These are phyloP conservation scores for Tetragonia tetragonoides DNA, from an alignment of 148 eudicot genomes.

Conservation along the genomic window DNA sequence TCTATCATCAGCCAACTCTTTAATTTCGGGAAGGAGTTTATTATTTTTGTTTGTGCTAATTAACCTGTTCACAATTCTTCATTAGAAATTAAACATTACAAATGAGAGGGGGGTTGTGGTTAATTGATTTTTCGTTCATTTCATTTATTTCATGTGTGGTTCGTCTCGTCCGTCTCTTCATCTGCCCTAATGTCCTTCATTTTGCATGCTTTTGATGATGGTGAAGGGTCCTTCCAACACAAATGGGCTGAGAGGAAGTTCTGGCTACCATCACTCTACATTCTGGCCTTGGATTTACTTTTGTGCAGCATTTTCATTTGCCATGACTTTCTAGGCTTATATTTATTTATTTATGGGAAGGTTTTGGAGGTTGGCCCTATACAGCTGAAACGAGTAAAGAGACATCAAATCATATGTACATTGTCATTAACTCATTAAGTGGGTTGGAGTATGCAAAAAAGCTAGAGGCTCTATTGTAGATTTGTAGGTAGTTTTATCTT, in stretches of 20 bases:
- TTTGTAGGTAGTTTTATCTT: background rate
- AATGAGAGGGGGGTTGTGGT: conserved; percentile 7
- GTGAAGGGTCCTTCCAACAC: conserved; percentile 16
- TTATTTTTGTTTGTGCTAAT: conserved; percentile 41
- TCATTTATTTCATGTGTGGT: conserved; percentile 16
- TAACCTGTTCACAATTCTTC: conserved; percentile 24
- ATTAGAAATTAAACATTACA: background rate
- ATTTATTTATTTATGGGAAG: background rate
- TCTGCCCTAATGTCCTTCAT: conserved; percentile 15
- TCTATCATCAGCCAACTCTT: conserved; percentile 43
- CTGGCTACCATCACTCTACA: conserved; percentile 19
- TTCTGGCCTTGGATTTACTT: conserved; percentile 14
- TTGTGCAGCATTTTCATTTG: background rate
- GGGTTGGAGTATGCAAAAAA: background rate
- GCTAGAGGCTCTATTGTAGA: too few species aligned
- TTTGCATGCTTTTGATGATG: conserved; percentile 27
- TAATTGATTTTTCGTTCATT: conserved; percentile 12
- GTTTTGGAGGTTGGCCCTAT: background rate
- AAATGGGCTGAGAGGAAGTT: conserved; percentile 12
- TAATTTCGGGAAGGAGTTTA: conserved; percentile 28
- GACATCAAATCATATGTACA: too few species aligned
- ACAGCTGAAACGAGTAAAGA: background rate
- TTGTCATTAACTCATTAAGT: background rate
- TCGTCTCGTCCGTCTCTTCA: background rate
- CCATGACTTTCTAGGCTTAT: background rate